phyloP scores from a whole-genome alignment of 2,329 filamentous ascomycete species.

The Exophiala bonariae region DNA sequence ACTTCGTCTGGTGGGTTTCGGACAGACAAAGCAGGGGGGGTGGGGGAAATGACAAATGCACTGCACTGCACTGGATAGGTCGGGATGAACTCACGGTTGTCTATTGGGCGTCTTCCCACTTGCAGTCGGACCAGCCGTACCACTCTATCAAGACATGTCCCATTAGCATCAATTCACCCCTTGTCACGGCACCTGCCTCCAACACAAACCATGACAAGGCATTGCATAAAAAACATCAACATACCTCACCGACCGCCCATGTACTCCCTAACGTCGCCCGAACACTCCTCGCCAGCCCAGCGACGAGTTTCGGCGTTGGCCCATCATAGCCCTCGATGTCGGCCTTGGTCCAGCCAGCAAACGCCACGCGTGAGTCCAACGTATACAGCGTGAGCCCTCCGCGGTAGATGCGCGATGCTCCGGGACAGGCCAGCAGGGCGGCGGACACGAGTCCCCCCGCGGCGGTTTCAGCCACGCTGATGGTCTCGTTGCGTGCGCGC shows the following conservation, averaged over 20 bases:
- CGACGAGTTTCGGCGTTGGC: conserved; percentile 59
- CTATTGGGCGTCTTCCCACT: conserved; percentile 56
- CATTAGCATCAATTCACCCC: no score
- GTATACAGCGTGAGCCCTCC: conserved; percentile 66
- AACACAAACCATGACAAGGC: no score
- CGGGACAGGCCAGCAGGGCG: conserved; percentile 58
- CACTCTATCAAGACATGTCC: no score
- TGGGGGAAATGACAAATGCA: background rate
- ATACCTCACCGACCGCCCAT: conserved; percentile 38
- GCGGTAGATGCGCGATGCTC: conserved; percentile 59
- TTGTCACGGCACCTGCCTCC: no score
- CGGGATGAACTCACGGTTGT: conserved; percentile 48
- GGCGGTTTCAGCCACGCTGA: conserved; percentile 64
- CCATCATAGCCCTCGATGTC: conserved; percentile 56
- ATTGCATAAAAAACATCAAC: conserved; percentile 1
- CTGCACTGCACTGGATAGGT: no score
- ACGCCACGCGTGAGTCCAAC: conserved; percentile 57
- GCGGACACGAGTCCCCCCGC: conserved; percentile 64
- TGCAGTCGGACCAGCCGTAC: conserved; percentile 63
- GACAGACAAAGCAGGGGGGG: background rate
- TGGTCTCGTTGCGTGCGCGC: conserved; percentile 55
- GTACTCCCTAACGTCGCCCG: conserved; percentile 56
- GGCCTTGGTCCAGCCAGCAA: conserved; percentile 61
- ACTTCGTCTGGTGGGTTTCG: no score
- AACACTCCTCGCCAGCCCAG: conserved; percentile 57